Percentiles rank a stretch among this genome's conserved stretches.
Conservation (phyloP, 2,329 filamentous ascomycete species). For the Raffaelea deltoideospora region DNA sequence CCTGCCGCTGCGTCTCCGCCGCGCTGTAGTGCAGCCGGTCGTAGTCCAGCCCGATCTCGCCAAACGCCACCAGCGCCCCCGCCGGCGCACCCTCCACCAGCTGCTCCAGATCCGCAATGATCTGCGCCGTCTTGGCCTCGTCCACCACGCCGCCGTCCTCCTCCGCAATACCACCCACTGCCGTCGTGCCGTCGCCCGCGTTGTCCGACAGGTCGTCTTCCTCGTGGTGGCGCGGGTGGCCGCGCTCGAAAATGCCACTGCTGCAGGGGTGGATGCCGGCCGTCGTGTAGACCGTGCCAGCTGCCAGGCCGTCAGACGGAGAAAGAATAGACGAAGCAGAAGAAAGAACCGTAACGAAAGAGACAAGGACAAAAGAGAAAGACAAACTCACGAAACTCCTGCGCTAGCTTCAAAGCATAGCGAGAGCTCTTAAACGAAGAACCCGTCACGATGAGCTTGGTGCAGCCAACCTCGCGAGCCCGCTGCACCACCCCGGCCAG, state of each 20-base stretch:
- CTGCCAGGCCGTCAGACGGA: conserved; percentile 23
- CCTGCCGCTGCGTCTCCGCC: conserved; percentile 65
- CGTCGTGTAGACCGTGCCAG: conserved; percentile 73
- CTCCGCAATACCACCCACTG: conserved; percentile 34
- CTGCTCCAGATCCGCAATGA: conserved; percentile 44
- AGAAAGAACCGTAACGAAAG: background rate
- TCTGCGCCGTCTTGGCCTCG: conserved; percentile 25
- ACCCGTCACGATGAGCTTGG: conserved; percentile 85
- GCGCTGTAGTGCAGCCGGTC: conserved; percentile 76
- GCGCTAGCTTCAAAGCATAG: conserved; percentile 58
- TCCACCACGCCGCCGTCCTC: conserved; percentile 31
- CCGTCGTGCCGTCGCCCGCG: conserved; percentile 26
- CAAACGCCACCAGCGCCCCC: conserved; percentile 57
- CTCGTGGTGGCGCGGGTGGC: conserved; percentile 27
- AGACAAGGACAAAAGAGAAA: conserved; percentile 1
- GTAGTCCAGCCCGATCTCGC: conserved; percentile 93
- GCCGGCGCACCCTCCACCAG: conserved; percentile 43
- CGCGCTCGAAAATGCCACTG: conserved; percentile 58
- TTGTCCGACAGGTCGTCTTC: conserved; percentile 23
- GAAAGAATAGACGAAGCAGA: no score
- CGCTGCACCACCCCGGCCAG: conserved; percentile 63
- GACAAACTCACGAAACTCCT: conserved; percentile 51
- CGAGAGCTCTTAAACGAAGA: conserved; percentile 69
- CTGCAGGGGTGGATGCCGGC: conserved; percentile 90
- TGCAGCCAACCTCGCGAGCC: conserved; percentile 63